phyloP scores from a whole-genome alignment of 768 basidiomycete species.

The Pleurotus tuoliensis region DNA sequence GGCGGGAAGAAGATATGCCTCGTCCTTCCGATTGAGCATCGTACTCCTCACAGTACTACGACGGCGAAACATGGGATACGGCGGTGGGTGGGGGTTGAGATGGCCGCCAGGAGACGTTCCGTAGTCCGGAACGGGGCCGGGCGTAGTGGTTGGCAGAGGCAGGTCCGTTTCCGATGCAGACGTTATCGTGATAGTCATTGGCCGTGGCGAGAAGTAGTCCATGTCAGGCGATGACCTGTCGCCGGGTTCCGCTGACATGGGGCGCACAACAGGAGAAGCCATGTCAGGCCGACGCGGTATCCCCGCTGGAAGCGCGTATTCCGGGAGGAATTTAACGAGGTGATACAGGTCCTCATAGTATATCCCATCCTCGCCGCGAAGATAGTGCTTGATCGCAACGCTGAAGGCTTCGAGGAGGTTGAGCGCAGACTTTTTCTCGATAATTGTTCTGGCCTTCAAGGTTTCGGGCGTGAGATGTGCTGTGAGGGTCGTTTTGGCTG shows the following conservation, averaged over 20 bases:
- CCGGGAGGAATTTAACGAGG: conserved; percentile 67
- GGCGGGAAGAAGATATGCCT: conserved; percentile 47
- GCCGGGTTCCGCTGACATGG: neutral
- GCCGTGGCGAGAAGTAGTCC: conserved; percentile 3
- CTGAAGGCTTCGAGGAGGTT: conserved; percentile 67
- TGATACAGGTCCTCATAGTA: conserved; percentile 59
- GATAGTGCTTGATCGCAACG: conserved; percentile 67
- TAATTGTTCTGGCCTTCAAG: conserved; percentile 40
- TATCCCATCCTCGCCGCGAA: conserved; percentile 52
- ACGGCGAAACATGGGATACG: conserved; percentile 1
- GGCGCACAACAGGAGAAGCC: neutral
- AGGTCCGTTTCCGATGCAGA: neutral
- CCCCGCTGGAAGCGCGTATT: conserved; percentile 53
- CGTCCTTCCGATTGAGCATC: conserved; percentile 37
- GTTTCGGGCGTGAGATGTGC: conserved; percentile 22
- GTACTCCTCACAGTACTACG: conserved; percentile 21
- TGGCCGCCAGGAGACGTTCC: neutral
- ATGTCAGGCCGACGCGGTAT: conserved; percentile 35
- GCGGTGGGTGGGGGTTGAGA: neutral
- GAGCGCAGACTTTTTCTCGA: conserved; percentile 68
- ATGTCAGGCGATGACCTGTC: neutral
- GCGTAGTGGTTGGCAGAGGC: conserved; percentile 2
- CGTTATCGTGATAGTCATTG: neutral
- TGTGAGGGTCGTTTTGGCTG: neutral
- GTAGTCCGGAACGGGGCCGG: neutral